Conservation (phyloP, 2,329 filamentous ascomycete species). For the Zymoseptoria passerinii region DNA sequence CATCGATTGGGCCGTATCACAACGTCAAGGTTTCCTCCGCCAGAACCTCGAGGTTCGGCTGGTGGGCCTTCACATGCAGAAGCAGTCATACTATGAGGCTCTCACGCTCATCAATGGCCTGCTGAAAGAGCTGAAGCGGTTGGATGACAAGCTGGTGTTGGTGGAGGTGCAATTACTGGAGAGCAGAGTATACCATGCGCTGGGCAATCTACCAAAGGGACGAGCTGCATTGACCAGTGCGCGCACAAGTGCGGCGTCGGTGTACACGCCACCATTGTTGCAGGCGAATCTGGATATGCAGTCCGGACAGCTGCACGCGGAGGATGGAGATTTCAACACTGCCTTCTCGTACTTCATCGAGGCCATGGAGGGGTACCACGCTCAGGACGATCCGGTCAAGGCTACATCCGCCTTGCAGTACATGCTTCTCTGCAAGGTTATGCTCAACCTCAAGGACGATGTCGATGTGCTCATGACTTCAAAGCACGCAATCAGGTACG, state of each 20-base stretch:
- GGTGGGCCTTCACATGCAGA: conserved; percentile 89
- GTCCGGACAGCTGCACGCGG: conserved; percentile 95
- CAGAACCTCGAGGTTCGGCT: conserved; percentile 97
- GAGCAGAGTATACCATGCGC: conserved; percentile 91
- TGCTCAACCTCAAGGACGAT: conserved; percentile 95
- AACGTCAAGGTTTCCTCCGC: conserved; percentile 90
- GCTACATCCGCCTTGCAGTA: conserved; percentile 98
- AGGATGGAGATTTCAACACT: conserved; percentile 98
- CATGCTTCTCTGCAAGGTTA: conserved; percentile 99
- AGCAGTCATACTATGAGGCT: conserved; percentile 95
- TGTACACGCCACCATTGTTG: conserved; percentile 90
- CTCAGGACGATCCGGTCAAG: conserved; percentile 76
- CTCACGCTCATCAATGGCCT: conserved; percentile 94
- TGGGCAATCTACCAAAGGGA: conserved; percentile 93
- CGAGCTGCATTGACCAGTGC: conserved; percentile 90
- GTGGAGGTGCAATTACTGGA: conserved; percentile 97
- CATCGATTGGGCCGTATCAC: conserved; percentile 97
- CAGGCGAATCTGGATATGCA: conserved; percentile 99
- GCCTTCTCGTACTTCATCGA: conserved; percentile 99
- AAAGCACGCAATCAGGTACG: conserved; percentile 95
- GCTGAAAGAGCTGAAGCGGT: conserved; percentile 89
- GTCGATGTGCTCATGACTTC: conserved; percentile 90
- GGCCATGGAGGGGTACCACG: conserved; percentile 92
- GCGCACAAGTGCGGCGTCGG: conserved; percentile 87
- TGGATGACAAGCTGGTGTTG: conserved; percentile 96